Evolutionary conservation across 257 asterid genomes (phyloP).

Genomic region (Nicotiana attenuata): DNA sequence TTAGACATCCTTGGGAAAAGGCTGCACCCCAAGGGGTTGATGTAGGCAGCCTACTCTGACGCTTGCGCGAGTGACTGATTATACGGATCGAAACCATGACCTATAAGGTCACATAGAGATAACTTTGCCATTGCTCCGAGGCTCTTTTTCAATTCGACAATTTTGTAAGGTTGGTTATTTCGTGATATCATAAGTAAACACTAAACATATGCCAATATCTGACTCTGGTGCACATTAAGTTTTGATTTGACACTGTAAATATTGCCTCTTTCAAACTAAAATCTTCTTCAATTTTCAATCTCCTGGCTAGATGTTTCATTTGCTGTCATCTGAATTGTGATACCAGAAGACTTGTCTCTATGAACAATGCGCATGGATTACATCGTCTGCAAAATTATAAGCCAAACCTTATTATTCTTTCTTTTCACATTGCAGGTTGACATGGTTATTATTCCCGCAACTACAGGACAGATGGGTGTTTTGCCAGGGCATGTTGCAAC

Average conservation of each 20-base stretch:
- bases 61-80: too few relatives aligned
- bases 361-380: background rate
- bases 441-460: constrained; percentile 82
- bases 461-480: constrained; percentile 91
- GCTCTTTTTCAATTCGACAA: too few relatives aligned
- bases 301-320: background rate
- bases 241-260: background rate
- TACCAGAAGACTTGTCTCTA: background rate
- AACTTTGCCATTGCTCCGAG: too few relatives aligned
- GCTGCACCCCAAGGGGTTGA: too few relatives aligned
- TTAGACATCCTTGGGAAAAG: too few relatives aligned
- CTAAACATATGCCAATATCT: background rate
- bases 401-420: background rate
- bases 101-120: too few relatives aligned
- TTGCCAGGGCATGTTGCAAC: constrained; percentile 88
- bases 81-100: too few relatives aligned
- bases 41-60: too few relatives aligned
- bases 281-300: background rate
- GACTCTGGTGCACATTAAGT: background rate
- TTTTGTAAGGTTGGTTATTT: background rate
- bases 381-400: background rate
- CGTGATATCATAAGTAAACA: background rate
- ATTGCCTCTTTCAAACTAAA: background rate
- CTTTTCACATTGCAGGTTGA: constrained; percentile 53
- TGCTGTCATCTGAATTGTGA: background rate